These are phyloP conservation scores for Diospyros kaki DNA, from an alignment of 148 eudicot species.

Conservation along the genomic window DNA sequence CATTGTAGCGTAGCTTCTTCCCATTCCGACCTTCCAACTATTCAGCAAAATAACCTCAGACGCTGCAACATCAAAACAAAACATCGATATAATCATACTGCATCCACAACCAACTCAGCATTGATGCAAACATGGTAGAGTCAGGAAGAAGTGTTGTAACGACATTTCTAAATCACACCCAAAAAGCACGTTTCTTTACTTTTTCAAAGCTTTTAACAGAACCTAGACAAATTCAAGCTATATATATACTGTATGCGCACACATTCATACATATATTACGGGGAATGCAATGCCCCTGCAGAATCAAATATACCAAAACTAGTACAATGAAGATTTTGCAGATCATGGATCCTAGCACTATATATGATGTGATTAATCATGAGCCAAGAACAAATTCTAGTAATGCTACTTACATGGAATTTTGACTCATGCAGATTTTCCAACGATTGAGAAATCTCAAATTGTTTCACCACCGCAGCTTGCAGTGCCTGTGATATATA, in stretches of 20 bases:
- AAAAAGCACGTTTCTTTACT: not conserved
- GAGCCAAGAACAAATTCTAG: not conserved
- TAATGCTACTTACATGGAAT: conserved; percentile 45
- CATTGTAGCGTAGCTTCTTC: not conserved
- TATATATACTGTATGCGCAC: not conserved
- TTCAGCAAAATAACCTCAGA: conserved; percentile 38
- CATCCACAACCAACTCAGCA: not conserved
- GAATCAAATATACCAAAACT: no score
- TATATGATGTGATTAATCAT: not conserved
- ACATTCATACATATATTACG: not conserved
- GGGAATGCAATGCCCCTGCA: not conserved
- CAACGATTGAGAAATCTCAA: conserved; percentile 48
- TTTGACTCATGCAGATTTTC: conserved; percentile 49
- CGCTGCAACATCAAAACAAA: conserved; percentile 39
- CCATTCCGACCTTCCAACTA: conserved; percentile 4
- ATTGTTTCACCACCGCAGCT: conserved; percentile 58
- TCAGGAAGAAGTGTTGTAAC: not conserved
- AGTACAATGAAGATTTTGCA: not conserved
- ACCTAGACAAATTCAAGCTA: not conserved
- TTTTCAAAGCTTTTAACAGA: not conserved
- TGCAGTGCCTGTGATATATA: conserved; percentile 49
- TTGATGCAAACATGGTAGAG: not conserved
- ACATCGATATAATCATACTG: not conserved
- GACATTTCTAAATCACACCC: not conserved
- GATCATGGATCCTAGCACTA: not conserved